These are phyloP conservation scores for Ampelomyces quisqualis DNA, from an alignment of 2,329 filamentous ascomycete species.

Conservation along the genomic window DNA sequence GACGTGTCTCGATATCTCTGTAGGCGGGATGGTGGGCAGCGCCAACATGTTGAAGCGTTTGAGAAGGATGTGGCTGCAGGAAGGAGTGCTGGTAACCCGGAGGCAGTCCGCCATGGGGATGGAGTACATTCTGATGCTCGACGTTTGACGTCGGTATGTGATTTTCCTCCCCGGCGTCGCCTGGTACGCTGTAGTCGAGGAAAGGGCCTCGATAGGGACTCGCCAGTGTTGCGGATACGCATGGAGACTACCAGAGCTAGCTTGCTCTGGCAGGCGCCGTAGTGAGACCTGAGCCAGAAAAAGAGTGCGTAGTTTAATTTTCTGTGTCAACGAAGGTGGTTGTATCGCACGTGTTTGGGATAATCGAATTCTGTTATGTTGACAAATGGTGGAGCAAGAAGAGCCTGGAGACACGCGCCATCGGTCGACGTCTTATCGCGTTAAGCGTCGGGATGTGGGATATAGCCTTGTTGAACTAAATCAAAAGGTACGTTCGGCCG, in stretches of 20 bases:
- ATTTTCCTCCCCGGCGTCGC: constrained; percentile 46
- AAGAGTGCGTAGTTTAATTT: constrained; percentile 42
- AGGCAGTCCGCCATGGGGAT: constrained; percentile 41
- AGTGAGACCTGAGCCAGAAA: constrained; percentile 48
- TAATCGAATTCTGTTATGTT: constrained; percentile 44
- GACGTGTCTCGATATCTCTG: constrained; percentile 44
- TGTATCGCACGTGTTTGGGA: constrained; percentile 48
- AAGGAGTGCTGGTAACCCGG: constrained; percentile 40
- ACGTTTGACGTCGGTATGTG: constrained; percentile 46
- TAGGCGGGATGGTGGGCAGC: constrained; percentile 40
- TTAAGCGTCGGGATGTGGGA: constrained; percentile 43
- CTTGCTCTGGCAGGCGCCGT: constrained; percentile 52
- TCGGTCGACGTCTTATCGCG: constrained; percentile 42
- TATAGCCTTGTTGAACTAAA: constrained; percentile 43
- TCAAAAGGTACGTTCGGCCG: constrained; percentile 31
- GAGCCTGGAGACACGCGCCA: constrained; percentile 40
- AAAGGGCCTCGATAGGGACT: constrained; percentile 49
- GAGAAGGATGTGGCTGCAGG: constrained; percentile 42
- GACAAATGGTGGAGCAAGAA: constrained; percentile 46
- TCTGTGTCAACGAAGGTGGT: constrained; percentile 33
- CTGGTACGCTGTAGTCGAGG: constrained; percentile 50
- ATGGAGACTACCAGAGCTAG: constrained; percentile 54
- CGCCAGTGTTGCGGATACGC: constrained; percentile 54
- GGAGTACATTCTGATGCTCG: constrained; percentile 45
- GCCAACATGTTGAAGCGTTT: constrained; percentile 44